These are phyloP conservation scores for Mortierella sp. DNA, from an alignment of 371 early-diverging fungal species.

Conservation along the genomic window DNA sequence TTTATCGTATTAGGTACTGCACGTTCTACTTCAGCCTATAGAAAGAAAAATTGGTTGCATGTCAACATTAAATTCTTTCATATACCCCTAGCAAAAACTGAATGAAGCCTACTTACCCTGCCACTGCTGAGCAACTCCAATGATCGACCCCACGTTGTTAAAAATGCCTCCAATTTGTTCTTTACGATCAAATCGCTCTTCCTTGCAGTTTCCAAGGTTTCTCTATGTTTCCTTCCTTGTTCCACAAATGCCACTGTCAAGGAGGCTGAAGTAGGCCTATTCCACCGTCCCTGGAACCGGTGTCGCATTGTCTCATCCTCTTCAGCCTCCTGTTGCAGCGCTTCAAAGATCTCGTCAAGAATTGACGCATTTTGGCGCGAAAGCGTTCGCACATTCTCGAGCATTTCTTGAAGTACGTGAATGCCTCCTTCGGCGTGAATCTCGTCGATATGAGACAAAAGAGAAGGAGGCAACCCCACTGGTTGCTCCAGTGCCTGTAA, in stretches of 20 bases:
- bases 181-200: slow-evolving; percentile 76
- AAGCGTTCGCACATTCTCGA: slow-evolving; percentile 68
- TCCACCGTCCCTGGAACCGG: slow-evolving; percentile 71
- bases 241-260: slow-evolving; percentile 73
- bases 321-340: slow-evolving; percentile 78
- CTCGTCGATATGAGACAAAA: slow-evolving; percentile 79
- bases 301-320: slow-evolving; percentile 75
- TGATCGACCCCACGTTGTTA: slow-evolving; percentile 60
- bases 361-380: slow-evolving; percentile 63
- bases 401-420: slow-evolving; percentile 70
- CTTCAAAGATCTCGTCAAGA: slow-evolving; percentile 74
- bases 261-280: slow-evolving; percentile 68
- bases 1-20: slow-evolving; percentile 61
- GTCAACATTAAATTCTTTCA: not conserved
- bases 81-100: not conserved
- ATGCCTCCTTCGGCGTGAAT: slow-evolving; percentile 80
- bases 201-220: slow-evolving; percentile 75
- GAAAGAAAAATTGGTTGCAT: not conserved
- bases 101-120: slow-evolving; percentile 23
- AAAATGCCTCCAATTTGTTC: slow-evolving; percentile 73
- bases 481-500: slow-evolving; percentile 75
- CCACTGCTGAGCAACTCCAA: slow-evolving; percentile 68
- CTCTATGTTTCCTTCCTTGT: slow-evolving; percentile 69
- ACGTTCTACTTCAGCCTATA: slow-evolving; percentile 62
- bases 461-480: slow-evolving; percentile 73